These are phyloP conservation scores for Athelia psychrophila DNA, from an alignment of 1,284 basidiomycete genomes.

Conservation along the genomic window DNA sequence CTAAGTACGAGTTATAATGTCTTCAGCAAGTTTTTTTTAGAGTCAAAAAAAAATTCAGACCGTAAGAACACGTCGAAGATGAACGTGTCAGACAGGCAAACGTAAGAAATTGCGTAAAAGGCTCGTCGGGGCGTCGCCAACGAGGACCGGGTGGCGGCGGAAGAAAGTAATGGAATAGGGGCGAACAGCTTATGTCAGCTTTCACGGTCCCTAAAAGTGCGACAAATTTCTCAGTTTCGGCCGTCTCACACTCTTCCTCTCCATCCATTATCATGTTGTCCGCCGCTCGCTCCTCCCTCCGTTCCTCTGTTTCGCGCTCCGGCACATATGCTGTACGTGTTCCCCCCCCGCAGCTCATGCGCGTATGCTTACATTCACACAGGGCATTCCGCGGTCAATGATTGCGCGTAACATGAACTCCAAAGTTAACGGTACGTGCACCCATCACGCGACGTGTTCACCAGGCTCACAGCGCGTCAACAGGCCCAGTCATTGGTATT, in stretches of 20 bases:
- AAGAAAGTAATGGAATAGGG: no score
- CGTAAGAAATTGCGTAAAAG: no score
- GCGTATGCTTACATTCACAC: slow-evolving; percentile 2
- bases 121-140: no score
- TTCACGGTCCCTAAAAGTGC: no score
- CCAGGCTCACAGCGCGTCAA: background rate
- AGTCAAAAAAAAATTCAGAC: no score
- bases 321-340: slow-evolving; percentile 63
- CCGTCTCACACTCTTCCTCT: background rate
- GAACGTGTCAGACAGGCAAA: no score
- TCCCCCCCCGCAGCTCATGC: background rate
- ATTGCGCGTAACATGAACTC: slow-evolving; percentile 82
- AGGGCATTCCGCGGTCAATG: slow-evolving; percentile 67
- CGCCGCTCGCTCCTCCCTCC: slow-evolving; percentile 54
- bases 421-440: slow-evolving; percentile 67
- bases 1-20: no score
- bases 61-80: no score
- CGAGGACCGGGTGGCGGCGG: no score
- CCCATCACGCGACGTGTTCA: slow-evolving; percentile 4
- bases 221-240: no score
- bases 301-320: slow-evolving; percentile 53
- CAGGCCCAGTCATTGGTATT: slow-evolving; percentile 82
- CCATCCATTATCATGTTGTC: slow-evolving; percentile 56
- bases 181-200: no score
- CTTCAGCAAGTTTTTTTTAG: no score